Base-by-base conservation (phyloP, 2,329 filamentous ascomycete genomes). In the Talaromyces marneffei region DNA sequence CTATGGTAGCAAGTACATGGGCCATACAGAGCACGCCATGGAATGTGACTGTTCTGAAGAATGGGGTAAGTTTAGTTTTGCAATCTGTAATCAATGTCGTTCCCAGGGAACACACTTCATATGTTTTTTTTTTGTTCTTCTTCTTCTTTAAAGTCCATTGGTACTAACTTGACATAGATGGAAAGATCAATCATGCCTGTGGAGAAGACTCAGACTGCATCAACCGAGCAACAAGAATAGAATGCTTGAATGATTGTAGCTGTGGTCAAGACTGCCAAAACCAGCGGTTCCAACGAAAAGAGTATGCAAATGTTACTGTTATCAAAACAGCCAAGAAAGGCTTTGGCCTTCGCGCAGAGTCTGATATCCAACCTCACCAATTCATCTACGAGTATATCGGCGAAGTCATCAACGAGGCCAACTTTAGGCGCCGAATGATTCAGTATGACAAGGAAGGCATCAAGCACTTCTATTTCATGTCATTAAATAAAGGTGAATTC, bases 381-480 rank as follows among this genome's bases (percentile, higher is more conserved):
- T 96, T 99, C 73, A 91, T 99, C 68, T 97, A 91, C 73, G 94
- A 99, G 78, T 99, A 99, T 75, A 93, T 99, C 68, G 94, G 94
- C 68, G 94, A 99, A 77, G 94, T 97, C 68, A 97, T 99, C 73
- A 93, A 95, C 69, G 93, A 99, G 77, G 83, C 85, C 31, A 89
- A 89, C 10, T 97, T 97, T 72, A 89, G 92, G 60, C 86, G 87
- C 62, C 91, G 94, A 64, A 97, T 95, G 87, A 80, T 91, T 40
- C 89, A 95, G 70, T 99, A 99, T 76, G 92, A 97, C 72, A 85
- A 94, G 53, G 91, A 97, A 74, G 92, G 92, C 64, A 97, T 99
- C 82, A 96, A 95, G 75, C 94, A 99, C 77, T 99, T 99, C 75
- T 99, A 99, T 78, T 99, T 99, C 80, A 99, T 99, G 94, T 97